These are phyloP conservation scores for Lolium rigidum DNA, from an alignment of 176 grass and related monocot genomes.

Conservation along the genomic window DNA sequence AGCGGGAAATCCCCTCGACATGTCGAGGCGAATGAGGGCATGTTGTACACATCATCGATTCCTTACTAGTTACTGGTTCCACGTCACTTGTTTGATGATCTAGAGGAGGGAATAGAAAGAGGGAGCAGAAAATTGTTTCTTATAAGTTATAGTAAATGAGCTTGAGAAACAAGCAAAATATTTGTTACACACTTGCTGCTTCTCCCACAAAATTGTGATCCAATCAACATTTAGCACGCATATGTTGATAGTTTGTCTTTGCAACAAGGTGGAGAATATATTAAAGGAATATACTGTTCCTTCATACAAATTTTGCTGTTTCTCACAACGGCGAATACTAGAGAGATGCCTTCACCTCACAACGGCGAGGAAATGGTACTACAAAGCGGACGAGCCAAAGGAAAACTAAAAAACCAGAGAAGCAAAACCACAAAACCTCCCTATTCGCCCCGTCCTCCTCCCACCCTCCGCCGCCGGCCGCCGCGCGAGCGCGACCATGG, in stretches of 20 bases:
- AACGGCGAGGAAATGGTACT: not conserved
- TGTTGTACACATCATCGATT: not conserved
- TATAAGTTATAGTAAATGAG: not conserved
- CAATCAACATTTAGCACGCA: not conserved
- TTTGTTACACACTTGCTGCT: not conserved
- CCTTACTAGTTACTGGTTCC: not conserved
- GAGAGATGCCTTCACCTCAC: not conserved
- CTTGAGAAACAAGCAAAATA: not conserved
- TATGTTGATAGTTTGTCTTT: not conserved
- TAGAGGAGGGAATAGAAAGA: not conserved
- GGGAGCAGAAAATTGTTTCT: not conserved
- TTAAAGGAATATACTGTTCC: not conserved
- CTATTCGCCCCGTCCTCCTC: not conserved
- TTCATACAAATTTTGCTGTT: not conserved
- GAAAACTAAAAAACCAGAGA: conserved; percentile 5
- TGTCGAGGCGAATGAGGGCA: not conserved
- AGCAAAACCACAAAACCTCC: conserved; percentile 37
- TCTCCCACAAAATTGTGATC: not conserved
- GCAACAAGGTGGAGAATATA: not conserved
- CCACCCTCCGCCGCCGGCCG: conserved; percentile 41
- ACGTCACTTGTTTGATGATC: not conserved
- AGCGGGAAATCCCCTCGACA: not conserved
- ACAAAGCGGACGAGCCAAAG: conserved; percentile 3
- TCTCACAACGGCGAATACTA: not conserved
- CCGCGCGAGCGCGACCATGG: conserved; percentile 57